A percentile compares a stretch with the other conserved stretches of the same genome.
Conservation (phyloP, 2,329 filamentous ascomycete species). For the Fusarium xyrophilum region DNA sequence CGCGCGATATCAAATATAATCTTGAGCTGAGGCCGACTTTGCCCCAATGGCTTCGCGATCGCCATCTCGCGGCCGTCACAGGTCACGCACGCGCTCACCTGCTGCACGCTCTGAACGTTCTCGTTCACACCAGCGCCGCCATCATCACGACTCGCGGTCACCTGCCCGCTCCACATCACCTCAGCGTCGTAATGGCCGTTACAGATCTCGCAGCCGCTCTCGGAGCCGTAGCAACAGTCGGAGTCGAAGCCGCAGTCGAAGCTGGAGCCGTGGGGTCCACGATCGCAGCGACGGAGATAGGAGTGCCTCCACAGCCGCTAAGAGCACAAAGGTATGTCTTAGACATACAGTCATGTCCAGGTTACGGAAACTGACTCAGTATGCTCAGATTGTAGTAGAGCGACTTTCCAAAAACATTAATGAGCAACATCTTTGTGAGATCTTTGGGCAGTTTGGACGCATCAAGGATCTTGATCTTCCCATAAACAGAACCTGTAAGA, state of each 20-base stretch:
- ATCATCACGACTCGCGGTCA: slow-evolving; percentile 46
- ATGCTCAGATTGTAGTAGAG: slow-evolving; percentile 84
- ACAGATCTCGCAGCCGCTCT: slow-evolving; percentile 42
- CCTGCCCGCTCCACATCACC: slow-evolving; percentile 45
- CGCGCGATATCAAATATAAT: slow-evolving; percentile 12
- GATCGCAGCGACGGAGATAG: slow-evolving; percentile 48
- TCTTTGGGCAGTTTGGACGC: slow-evolving; percentile 86
- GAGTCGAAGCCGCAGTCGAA: slow-evolving; percentile 19
- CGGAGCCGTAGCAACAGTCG: slow-evolving; percentile 34
- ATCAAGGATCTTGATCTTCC: slow-evolving; percentile 91
- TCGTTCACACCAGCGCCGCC: slow-evolving; percentile 44
- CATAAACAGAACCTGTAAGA: slow-evolving; percentile 82
- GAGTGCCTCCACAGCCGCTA: slow-evolving; percentile 49
- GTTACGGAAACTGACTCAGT: slow-evolving; percentile 14
- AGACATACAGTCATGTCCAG: not conserved
- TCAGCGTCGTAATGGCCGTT: slow-evolving; percentile 46
- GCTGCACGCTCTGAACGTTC: slow-evolving; percentile 47
- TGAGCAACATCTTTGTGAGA: slow-evolving; percentile 85
- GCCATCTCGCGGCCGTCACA: slow-evolving; percentile 44
- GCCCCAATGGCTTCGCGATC: slow-evolving; percentile 43
- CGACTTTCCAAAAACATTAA: slow-evolving; percentile 95
- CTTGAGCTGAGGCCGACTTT: not conserved
- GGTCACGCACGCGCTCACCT: slow-evolving; percentile 47
- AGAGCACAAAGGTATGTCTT: slow-evolving; percentile 60
- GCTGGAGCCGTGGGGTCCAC: slow-evolving; percentile 42